Conservation (phyloP, 192 early-diverging fungal genomes). For the Coemansia sp. region DNA sequence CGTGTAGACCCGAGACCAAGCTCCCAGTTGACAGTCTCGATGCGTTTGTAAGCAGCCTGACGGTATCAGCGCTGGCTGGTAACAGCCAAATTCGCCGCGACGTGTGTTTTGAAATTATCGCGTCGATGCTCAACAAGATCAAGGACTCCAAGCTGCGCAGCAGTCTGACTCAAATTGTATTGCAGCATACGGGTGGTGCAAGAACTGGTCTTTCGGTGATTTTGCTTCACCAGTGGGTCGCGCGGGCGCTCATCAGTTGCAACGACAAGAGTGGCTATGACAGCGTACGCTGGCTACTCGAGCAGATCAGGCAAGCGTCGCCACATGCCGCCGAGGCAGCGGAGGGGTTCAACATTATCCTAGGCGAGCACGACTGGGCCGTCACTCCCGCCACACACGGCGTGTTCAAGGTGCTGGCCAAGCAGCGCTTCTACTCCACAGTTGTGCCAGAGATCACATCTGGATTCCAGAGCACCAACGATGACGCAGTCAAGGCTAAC, state of each 20-base stretch:
- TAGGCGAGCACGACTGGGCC: constrained; percentile 69
- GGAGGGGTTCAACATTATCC: constrained; percentile 71
- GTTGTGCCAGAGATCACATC: constrained; percentile 70
- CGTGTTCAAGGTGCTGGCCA: constrained; percentile 68
- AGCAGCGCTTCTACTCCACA: constrained; percentile 83
- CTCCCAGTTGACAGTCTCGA: constrained; percentile 57
- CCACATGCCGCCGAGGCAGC: constrained; percentile 52
- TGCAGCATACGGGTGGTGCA: constrained; percentile 5
- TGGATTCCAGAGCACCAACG: constrained; percentile 43
- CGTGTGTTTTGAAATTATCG: constrained; percentile 61
- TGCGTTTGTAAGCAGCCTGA: constrained; percentile 52
- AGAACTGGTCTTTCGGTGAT: constrained; percentile 3
- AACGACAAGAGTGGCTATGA: constrained; percentile 49
- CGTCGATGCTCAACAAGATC: constrained; percentile 72
- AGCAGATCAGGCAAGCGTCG: constrained; percentile 24
- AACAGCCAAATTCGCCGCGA: constrained; percentile 49
- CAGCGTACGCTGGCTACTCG: constrained; percentile 38
- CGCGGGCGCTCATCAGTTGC: constrained; percentile 43
- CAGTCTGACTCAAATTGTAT: constrained; percentile 23
- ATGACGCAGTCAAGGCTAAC: constrained; percentile 65
- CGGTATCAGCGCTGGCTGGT: constrained; percentile 48
- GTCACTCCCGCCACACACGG: constrained; percentile 66
- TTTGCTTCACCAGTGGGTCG: constrained; percentile 43
- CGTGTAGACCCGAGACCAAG: constrained; percentile 51
- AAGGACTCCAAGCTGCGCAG: constrained; percentile 41